Conservation (phyloP, 2,329 filamentous ascomycete genomes). For the Amylocarpus encephaloides region DNA sequence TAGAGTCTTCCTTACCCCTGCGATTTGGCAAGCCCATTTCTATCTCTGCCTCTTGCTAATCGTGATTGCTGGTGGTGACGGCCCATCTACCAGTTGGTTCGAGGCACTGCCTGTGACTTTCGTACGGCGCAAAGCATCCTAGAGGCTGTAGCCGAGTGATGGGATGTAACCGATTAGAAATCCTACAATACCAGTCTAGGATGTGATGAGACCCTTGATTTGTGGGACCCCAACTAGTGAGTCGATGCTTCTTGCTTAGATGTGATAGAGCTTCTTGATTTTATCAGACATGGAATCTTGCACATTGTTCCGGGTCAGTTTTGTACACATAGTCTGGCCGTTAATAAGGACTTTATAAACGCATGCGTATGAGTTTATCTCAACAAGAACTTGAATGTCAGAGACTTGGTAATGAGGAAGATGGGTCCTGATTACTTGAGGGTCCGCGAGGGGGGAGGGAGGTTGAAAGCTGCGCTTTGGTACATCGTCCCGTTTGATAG, state of each 20-base stretch:
- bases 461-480: neutral
- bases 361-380: neutral
- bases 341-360: neutral
- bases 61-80: constrained; percentile 2
- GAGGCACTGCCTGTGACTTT: neutral
- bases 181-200: constrained; percentile 3
- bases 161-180: constrained; percentile 5
- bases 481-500: neutral
- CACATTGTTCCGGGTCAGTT: neutral
- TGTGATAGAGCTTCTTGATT: constrained; percentile 3
- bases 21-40: constrained; percentile 3
- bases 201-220: constrained; percentile 2
- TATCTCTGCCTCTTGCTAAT: constrained; percentile 3
- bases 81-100: neutral
- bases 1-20: constrained; percentile 1
- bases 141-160: constrained; percentile 1
- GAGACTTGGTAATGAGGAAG: neutral
- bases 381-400: neutral
- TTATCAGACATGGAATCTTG: neutral
- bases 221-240: constrained; percentile 3
- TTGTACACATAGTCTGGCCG: neutral
- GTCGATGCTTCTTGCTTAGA: neutral
- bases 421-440: neutral
- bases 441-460: neutral
- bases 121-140: constrained; percentile 1